A percentile compares a stretch with the other conserved stretches of the same genome.
phyloP scores from a whole-genome alignment of 345 rosid genomes.

The Arabis hirsuta region DNA sequence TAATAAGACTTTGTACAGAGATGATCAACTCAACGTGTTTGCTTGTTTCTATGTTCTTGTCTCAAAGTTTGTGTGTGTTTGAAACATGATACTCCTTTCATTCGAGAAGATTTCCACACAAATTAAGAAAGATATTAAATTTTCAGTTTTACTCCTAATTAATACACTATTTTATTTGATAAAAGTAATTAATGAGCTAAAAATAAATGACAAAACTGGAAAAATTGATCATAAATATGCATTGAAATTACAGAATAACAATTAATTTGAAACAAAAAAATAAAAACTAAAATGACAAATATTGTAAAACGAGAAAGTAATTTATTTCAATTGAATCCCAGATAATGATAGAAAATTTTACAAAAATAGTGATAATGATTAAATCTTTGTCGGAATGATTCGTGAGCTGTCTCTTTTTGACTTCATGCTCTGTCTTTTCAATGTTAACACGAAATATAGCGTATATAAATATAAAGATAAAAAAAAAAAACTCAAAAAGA shows the following conservation, averaged over 20 bases:
- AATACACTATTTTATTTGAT: too few species aligned
- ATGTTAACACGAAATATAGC: not conserved
- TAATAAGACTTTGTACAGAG: not conserved
- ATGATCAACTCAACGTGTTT: constrained; percentile 18
- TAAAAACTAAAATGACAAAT: too few species aligned
- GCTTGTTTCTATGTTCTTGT: constrained; percentile 3
- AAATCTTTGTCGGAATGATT: constrained; percentile 30
- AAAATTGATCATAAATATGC: too few species aligned
- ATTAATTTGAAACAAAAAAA: too few species aligned
- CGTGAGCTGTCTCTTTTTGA: constrained; percentile 40
- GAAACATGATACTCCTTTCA: too few species aligned
- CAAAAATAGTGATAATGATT: constrained; percentile 28
- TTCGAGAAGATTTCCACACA: too few species aligned
- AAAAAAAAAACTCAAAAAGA: not conserved
- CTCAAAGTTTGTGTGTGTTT: not conserved
- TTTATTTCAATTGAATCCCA: constrained; percentile 6
- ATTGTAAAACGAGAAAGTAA: too few species aligned
- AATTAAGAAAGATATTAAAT: too few species aligned
- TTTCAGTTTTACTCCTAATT: too few species aligned
- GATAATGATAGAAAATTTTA: not conserved
- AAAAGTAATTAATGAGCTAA: too few species aligned
- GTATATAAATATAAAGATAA: not conserved
- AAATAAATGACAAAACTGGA: too few species aligned
- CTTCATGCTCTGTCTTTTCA: constrained; percentile 24
- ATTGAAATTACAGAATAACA: too few species aligned